Evolutionary conservation across 164 flowering plant genomes (phyloP), one percentile per base, ranked within the genome.

Genomic region (Piper betle): DNA sequence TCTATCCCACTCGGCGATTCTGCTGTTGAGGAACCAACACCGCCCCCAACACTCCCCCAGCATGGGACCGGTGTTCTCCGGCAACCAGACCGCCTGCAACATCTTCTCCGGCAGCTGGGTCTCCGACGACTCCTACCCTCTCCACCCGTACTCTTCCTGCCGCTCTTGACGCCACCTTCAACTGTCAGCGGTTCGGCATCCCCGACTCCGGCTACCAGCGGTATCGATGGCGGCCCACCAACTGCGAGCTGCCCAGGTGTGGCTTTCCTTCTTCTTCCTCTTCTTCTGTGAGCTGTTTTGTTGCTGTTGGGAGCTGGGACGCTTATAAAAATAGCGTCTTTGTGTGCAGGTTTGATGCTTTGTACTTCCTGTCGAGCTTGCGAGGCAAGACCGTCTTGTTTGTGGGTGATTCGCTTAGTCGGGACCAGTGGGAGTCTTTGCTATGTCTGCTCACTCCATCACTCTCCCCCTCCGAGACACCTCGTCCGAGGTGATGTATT

Each of bases 391-490:
- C 77, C 3, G 20, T 81, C 9, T 81, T 74, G 12, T 77, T 66
- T 59, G 83, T 79, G 2, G 83, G 85, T 0, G 85, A 81, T 65
- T 81, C 85, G 0, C 59, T 81, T 42, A 81, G 79, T 62, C 65
- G 83, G 58, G n/a, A 93, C 69, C 97, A 93, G 75, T 93, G 99
- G 99, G 76, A 93, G 78, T 93, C 97, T 1, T 64, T 90, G 74
- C 70, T 91, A 61, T 93, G 99, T 64, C 69, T 93, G 93, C 77
- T 88, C 33, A 70, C 71, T 0, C 63, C 84, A 0, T 70, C 80
- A 0, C 74, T 70, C 1, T 86, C 90, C 0, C 46, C 40, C 11
- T 69, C 92, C 2, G 71, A 70, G 33, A 85, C 87, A 2, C 86
- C 58, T 82, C 20, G 63, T 64, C 65, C 78, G 83, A 67, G 84